Conservation (phyloP, 345 rosid genomes). For the Salix caprea region DNA sequence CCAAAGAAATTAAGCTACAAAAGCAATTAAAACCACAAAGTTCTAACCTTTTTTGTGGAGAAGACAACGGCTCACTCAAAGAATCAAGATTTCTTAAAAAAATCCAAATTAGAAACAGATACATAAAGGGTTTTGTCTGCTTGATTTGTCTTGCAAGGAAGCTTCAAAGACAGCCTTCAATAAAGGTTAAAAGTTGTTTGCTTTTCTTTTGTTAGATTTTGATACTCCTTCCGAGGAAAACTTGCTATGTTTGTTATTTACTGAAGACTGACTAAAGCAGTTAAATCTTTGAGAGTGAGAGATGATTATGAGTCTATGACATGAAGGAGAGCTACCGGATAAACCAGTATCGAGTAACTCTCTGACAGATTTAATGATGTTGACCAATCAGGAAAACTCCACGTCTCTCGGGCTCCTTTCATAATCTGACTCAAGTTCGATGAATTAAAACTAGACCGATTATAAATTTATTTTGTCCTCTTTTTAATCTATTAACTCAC, state of each 20-base stretch:
- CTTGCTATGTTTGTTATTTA: background rate
- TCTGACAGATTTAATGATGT: background rate
- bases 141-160: no score
- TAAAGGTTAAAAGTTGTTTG: background rate
- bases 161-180: no score
- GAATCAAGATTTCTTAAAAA: background rate
- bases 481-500: no score
- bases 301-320: no score
- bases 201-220: background rate
- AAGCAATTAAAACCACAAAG: background rate
- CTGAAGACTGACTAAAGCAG: background rate
- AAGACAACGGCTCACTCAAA: background rate
- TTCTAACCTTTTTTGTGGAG: background rate
- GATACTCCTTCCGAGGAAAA: background rate
- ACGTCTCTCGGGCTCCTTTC: background rate
- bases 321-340: background rate
- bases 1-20: background rate
- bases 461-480: no score
- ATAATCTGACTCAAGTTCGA: no score
- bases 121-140: background rate
- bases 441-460: no score
- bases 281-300: no score
- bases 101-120: background rate
- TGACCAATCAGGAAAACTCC: background rate
- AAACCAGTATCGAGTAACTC: background rate